Base-by-base conservation (phyloP, 208 protist species). In the Acanthamoeba lugdunensis region DNA sequence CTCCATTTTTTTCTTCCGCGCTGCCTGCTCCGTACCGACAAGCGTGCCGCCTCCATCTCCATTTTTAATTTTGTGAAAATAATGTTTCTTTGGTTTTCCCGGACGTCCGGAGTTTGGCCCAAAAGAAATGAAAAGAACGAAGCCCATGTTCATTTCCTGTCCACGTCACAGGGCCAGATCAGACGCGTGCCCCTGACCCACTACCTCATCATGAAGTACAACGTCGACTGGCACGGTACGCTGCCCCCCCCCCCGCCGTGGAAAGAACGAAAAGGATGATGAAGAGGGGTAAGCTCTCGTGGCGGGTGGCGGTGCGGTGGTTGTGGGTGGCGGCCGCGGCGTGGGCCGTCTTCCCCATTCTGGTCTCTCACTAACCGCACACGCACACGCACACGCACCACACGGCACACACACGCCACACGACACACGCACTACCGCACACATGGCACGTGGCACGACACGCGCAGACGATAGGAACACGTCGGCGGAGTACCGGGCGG, bases 201-300 rank as follows among this genome's bases (percentile, higher is more conserved):
- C 41, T 77, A 77, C 87, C 87, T 92, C 33, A 73, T 92, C 63
- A 77, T 77, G 21, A 48, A 58, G 45, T 92, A 92, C 87, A 77
- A 77, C 73, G 45, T 81, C 73, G 45, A 81, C 73, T 81, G 73
- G 73, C 65, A 71, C 65, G 65, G 65, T 71, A 25, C 28, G 21
- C 8, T n/a, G 8, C 4, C 8, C 28, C 65, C 28, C 21, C 65
- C 21, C 9, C 9, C 2, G 58, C 16, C 21, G 6, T 65, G 58
- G 58, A 65, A 65, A 65, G 58, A 18, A 65, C 11, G 58, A 28
- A 65, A 25, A n/a, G 18, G 21, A 65, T 7, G 21, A 65, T 25
- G 23, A n/a, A 65, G 23, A 65, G 8, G 50, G 50, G 6, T 6
- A 6, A 23, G 23, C 6, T 65, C 16, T 65, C 21, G 58, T n/a